Evolutionary conservation across 495 filamentous ascomycete species (phyloP).

Genomic region (Aspergillus nanangensis): DNA sequence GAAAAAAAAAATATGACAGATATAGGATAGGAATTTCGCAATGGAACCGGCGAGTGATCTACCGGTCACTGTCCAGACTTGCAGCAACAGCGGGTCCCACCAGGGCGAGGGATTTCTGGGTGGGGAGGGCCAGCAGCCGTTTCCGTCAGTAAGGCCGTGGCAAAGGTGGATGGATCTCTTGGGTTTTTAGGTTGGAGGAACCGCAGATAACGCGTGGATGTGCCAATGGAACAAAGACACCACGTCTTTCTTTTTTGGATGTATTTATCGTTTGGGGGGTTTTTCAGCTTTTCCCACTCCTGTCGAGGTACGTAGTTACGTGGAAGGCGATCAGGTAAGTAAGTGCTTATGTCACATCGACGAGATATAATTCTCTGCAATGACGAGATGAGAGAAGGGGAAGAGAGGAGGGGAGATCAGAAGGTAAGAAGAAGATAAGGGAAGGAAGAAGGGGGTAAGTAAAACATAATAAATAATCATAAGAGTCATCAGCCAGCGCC

Average conservation of each 20-base stretch:
- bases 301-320: too few relatives aligned
- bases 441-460: slow-evolving; percentile 1
- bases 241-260: too few relatives aligned
- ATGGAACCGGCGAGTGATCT: slow-evolving; percentile 15
- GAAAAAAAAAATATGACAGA: slow-evolving; percentile 15
- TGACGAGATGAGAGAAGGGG: background rate
- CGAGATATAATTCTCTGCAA: background rate
- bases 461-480: too few relatives aligned
- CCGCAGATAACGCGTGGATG: slow-evolving; percentile 16
- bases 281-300: too few relatives aligned
- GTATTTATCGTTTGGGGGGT: too few relatives aligned
- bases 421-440: background rate
- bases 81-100: slow-evolving; percentile 17
- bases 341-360: background rate
- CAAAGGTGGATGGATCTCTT: slow-evolving; percentile 2
- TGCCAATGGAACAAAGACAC: background rate
- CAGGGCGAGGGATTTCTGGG: slow-evolving; percentile 5
- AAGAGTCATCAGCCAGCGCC: too few relatives aligned
- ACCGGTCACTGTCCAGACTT: slow-evolving; percentile 13
- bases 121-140: slow-evolving; percentile 16
- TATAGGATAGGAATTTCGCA: slow-evolving; percentile 4
- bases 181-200: slow-evolving; percentile 5
- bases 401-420: too few relatives aligned
- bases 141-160: slow-evolving; percentile 17
- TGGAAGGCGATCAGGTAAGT: too few relatives aligned